phyloP scores from a whole-genome alignment of 192 early-diverging fungal genomes.

The Hyaloraphidium curvatum region DNA sequence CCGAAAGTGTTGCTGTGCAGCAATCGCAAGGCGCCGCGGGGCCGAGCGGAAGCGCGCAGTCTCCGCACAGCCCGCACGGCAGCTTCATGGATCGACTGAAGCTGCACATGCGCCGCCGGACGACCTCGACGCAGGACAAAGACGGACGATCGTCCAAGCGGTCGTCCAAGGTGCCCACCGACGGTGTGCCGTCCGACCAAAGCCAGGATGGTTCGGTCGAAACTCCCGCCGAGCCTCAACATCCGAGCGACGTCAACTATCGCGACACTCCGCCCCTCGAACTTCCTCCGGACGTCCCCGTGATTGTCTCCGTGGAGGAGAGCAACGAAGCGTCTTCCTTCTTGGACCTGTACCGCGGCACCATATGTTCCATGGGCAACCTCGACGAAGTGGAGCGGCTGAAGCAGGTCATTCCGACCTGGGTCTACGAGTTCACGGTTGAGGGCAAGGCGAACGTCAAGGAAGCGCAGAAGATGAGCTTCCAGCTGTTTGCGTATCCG shows the following conservation, averaged over 20 bases:
- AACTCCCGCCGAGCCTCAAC: too few species aligned
- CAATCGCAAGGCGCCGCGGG: too few species aligned
- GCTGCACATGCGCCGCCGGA: too few species aligned
- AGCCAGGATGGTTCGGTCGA: too few species aligned
- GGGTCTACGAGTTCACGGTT: slow-evolving; percentile 70
- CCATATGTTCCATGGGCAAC: slow-evolving; percentile 25
- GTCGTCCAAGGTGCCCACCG: too few species aligned
- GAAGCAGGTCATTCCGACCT: slow-evolving; percentile 55
- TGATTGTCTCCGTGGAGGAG: slow-evolving; percentile 54
- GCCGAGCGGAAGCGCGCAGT: too few species aligned
- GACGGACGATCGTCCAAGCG: too few species aligned
- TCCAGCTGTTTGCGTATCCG: slow-evolving; percentile 49
- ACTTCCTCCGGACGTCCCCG: slow-evolving; percentile 41
- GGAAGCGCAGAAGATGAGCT: slow-evolving; percentile 66
- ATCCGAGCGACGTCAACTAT: too few species aligned
- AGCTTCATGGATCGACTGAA: slow-evolving; percentile 28
- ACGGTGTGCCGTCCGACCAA: too few species aligned
- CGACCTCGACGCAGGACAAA: too few species aligned
- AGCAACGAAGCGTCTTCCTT: slow-evolving; percentile 45
- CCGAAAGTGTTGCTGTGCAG: too few species aligned
- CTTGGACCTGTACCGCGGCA: slow-evolving; percentile 52
- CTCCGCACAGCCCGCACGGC: too few species aligned
- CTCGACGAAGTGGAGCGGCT: slow-evolving; percentile 24
- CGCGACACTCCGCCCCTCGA: slow-evolving; percentile 31
- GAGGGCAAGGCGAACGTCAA: slow-evolving; percentile 44